These are phyloP conservation scores for Penicillium argentinense DNA, from an alignment of 495 filamentous ascomycete species.

Conservation along the genomic window DNA sequence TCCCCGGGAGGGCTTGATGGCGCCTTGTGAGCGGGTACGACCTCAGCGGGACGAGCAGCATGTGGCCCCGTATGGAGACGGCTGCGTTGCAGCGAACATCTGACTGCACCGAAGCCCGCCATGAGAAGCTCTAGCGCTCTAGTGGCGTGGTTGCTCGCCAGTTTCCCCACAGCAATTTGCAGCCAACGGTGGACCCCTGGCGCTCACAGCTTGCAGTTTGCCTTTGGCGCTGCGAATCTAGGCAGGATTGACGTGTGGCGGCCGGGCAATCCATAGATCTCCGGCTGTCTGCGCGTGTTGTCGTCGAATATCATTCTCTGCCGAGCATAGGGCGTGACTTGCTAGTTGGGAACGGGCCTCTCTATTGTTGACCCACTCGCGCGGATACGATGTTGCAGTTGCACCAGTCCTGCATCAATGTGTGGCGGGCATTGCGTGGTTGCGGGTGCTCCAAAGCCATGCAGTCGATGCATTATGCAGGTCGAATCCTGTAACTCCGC, in stretches of 20 bases:
- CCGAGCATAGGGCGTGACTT: conserved; percentile 1
- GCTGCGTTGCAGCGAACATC: not conserved
- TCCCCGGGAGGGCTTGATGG: too few relatives aligned
- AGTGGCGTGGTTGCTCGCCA: conserved; percentile 2
- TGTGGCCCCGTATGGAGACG: conserved; percentile 12
- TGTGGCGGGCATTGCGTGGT: not conserved
- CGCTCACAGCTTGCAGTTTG: not conserved
- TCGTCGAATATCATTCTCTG: too few relatives aligned
- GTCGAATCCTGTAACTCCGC: too few relatives aligned
- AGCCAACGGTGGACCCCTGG: conserved; percentile 6
- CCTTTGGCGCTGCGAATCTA: not conserved
- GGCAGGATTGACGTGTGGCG: not conserved
- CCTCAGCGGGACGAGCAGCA: conserved; percentile 6
- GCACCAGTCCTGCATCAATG: not conserved
- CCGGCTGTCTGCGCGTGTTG: too few relatives aligned
- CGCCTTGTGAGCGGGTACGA: too few relatives aligned
- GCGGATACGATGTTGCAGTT: conserved; percentile 6
- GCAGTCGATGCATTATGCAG: too few relatives aligned
- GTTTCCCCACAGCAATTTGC: conserved; percentile 15
- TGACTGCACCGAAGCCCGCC: conserved; percentile 8
- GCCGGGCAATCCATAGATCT: conserved; percentile 1
- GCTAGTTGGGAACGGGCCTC: not conserved
- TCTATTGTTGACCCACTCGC: conserved; percentile 7
- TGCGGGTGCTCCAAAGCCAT: too few relatives aligned
- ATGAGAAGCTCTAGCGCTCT: conserved; percentile 13